These are phyloP conservation scores for Leccinum fallax DNA, from an alignment of 1,284 basidiomycete genomes.

Conservation along the genomic window DNA sequence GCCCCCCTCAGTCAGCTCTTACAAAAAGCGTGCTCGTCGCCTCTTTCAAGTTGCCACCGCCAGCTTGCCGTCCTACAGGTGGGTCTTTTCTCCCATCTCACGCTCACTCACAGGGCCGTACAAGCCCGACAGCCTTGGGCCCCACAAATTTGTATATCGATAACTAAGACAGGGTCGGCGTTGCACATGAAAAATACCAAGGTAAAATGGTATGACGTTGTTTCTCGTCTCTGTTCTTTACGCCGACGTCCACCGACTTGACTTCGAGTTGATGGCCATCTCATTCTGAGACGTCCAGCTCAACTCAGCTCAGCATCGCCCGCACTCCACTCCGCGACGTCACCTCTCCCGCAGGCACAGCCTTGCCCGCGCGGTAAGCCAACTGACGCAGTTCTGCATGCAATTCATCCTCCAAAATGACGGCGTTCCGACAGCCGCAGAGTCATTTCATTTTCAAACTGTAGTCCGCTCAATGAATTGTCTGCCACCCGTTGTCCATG, in stretches of 20 bases:
- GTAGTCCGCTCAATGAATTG: slow-evolving; percentile 31
- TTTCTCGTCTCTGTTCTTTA: neutral
- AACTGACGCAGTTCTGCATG: slow-evolving; percentile 21
- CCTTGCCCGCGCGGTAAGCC: slow-evolving; percentile 6
- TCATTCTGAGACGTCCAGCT: neutral
- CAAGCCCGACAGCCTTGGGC: neutral
- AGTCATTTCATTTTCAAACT: slow-evolving; percentile 32
- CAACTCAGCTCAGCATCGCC: neutral
- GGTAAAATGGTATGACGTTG: neutral
- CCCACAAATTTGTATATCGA: neutral
- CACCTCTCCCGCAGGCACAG: slow-evolving; percentile 15
- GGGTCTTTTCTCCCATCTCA: neutral
- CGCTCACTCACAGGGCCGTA: neutral
- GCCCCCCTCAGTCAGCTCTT: neutral
- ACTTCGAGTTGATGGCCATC: neutral
- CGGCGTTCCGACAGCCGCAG: slow-evolving; percentile 28
- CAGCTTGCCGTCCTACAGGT: neutral
- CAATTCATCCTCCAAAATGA: slow-evolving; percentile 26
- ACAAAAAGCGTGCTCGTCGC: slow-evolving; percentile 15
- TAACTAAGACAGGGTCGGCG: neutral
- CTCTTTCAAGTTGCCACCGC: neutral
- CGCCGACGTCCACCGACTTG: neutral
- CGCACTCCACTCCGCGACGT: slow-evolving; percentile 11
- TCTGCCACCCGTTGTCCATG: slow-evolving; percentile 35
- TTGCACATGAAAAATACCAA: neutral